A percentile compares a stretch with the other conserved stretches of the same genome.
Evolutionary conservation across 2,329 filamentous ascomycete genomes (phyloP).

Genomic region (Nigrospora osmanthi): DNA sequence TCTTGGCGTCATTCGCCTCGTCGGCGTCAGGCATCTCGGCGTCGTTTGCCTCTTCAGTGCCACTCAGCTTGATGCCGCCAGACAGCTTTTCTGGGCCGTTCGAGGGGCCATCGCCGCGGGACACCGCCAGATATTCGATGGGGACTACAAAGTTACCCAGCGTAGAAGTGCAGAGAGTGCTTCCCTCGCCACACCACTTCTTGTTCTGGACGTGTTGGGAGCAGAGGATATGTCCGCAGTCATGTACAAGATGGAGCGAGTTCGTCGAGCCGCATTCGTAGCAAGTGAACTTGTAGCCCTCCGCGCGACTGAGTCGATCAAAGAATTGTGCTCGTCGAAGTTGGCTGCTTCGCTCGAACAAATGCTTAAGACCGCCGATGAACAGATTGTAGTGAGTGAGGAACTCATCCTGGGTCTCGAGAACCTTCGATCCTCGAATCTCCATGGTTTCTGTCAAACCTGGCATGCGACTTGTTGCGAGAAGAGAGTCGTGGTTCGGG

Average conservation of each 20-base stretch:
- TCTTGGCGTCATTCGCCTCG: too few species aligned
- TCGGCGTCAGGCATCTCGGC: too few species aligned
- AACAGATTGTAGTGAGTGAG: not conserved
- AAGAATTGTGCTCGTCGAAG: constrained; percentile 1
- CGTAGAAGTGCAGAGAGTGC: constrained; percentile 5
- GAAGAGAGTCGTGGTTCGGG: too few species aligned
- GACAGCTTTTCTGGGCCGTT: too few species aligned
- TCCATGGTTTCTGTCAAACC: not conserved
- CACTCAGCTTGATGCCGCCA: too few species aligned
- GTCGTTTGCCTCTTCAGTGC: too few species aligned
- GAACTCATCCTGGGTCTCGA: not conserved
- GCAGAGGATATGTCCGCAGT: constrained; percentile 22
- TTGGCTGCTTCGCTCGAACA: not conserved
- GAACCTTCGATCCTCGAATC: not conserved
- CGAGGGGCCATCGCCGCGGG: not conserved
- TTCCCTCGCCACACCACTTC: constrained; percentile 9
- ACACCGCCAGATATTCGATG: constrained; percentile 1
- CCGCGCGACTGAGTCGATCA: constrained; percentile 1
- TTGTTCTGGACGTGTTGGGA: constrained; percentile 2
- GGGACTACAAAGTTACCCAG: constrained; percentile 4
- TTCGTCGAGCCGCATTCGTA: constrained; percentile 7
- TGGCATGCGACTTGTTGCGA: too few species aligned
- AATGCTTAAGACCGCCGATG: not conserved
- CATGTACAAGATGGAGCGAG: constrained; percentile 10
- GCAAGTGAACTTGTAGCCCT: not conserved